Percentiles rank a stretch among this genome's conserved stretches.
Evolutionary conservation across 1,284 basidiomycete genomes (phyloP).

Genomic region (Ustilago xerochloae): DNA sequence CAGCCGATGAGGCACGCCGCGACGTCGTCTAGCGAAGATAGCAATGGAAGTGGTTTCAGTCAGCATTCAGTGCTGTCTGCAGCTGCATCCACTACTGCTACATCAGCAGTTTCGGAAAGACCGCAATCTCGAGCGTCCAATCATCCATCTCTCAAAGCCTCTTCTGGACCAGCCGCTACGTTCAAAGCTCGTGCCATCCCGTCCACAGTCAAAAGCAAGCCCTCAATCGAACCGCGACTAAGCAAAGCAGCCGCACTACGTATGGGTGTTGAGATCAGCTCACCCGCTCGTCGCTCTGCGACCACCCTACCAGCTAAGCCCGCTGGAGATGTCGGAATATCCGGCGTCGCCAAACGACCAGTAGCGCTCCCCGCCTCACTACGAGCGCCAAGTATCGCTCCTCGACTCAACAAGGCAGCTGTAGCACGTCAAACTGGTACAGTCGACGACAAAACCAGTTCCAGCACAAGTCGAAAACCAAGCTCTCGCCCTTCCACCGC

Average conservation of each 20-base stretch:
- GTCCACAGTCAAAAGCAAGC: conserved; percentile 68
- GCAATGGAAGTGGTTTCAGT: conserved; percentile 11
- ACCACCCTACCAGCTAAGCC: background rate
- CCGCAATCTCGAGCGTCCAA: conserved; percentile 11
- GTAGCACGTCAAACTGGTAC: conserved; percentile 27
- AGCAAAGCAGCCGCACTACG: conserved; percentile 76
- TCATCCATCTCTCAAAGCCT: background rate
- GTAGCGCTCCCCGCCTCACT: conserved; percentile 32
- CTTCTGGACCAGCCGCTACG: no score
- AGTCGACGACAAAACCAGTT: background rate
- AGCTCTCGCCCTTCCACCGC: conserved; percentile 1
- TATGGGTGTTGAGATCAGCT: conserved; percentile 9
- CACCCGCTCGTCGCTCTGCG: conserved; percentile 1
- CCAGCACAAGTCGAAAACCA: background rate
- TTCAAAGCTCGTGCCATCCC: conserved; percentile 21
- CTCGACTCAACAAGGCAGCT: conserved; percentile 52
- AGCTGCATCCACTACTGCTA: conserved; percentile 5
- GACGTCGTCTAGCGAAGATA: conserved; percentile 11
- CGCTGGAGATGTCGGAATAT: conserved; percentile 31
- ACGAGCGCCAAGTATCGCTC: conserved; percentile 41
- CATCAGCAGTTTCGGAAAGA: background rate
- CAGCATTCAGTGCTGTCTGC: background rate
- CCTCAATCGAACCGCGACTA: conserved; percentile 79
- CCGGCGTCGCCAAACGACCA: conserved; percentile 34
- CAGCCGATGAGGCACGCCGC: background rate